phyloP scores from a whole-genome alignment of 176 grass and related monocot species.

The Echinochloa phyllopogon region DNA sequence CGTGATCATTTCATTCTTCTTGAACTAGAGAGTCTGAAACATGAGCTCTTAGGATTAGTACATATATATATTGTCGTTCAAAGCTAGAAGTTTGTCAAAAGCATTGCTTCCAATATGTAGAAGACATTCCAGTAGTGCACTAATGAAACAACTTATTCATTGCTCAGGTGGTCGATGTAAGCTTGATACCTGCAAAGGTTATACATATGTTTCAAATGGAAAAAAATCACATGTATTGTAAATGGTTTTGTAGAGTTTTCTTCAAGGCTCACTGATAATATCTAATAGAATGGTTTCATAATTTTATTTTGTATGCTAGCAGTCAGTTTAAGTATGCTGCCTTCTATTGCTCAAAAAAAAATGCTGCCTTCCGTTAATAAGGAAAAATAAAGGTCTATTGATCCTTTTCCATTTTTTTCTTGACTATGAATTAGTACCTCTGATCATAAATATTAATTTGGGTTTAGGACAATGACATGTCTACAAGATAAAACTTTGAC shows the following conservation, averaged over 20 bases:
- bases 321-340: constrained; percentile 2
- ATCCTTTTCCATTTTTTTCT: constrained; percentile 2
- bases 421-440: background rate
- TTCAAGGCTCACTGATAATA: background rate
- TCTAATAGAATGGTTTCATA: background rate
- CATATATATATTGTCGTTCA: constrained; percentile 13
- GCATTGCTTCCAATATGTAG: constrained; percentile 1
- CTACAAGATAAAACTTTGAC: background rate
- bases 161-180: constrained; percentile 50
- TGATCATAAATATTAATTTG: background rate
- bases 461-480: background rate
- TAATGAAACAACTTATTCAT: constrained; percentile 29
- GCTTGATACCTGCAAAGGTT: constrained; percentile 40
- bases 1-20: constrained; percentile 14
- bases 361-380: background rate
- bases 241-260: background rate
- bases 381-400: background rate
- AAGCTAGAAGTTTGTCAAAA: constrained; percentile 27
- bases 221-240: background rate
- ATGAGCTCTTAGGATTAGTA: constrained; percentile 19
- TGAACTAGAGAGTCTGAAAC: constrained; percentile 22
- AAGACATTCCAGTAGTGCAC: background rate
- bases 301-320: background rate
- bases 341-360: background rate
- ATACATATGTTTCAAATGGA: background rate